Evolutionary conservation across 768 basidiomycete genomes (phyloP), one percentile per base, ranked within the genome.

Genomic region (Leccinum truebloodii): DNA sequence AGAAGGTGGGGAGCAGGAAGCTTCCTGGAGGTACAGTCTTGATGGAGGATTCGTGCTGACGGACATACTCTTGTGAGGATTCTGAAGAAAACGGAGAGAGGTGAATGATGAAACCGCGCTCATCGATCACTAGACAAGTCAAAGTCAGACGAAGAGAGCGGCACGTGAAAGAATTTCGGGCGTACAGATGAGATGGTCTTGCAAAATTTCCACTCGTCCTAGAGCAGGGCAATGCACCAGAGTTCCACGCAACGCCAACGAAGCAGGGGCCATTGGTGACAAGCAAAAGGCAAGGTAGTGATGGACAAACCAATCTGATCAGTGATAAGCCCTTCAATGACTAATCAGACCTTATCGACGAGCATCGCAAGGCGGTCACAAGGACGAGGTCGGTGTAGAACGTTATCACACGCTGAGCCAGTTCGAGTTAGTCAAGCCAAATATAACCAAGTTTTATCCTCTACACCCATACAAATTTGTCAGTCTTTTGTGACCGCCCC

Each of bases 1-100:
- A 86, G 72, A 94, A 95, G 0, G 86, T 84, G 2, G 93, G 91
- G n/a, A 90, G 63, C 46, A 94, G 59, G 68, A 94, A 92, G 55
- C 76, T 80, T n/a, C 86, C 86, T 9, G 57, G 32, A 3, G 83
- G 82, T 13, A 89, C 68, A 6, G 63, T 68, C 41, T 77, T 68
- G 24, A 61, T 52, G 14, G 61, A 62, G 20, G 64, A 58, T 7
- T 6, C 57, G 18, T 65, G 51, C 9, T 65, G 60, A 34, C 67
- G 51, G 24, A 81, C 60, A 18, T 79, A 63, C 26, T 69, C 55
- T 35, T 69, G 67, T 3, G 84, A 84, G 41, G 69, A 63, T 9
- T 71, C 63, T 4, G 76, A 71, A 26, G 67, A 64, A 26, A 74
- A 75, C 14, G 77, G 67, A n/a, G 77, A 79, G 32, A 86, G 75